phyloP scores from a whole-genome alignment of 1,284 basidiomycete species.

The Paramarasmius palmivorus region DNA sequence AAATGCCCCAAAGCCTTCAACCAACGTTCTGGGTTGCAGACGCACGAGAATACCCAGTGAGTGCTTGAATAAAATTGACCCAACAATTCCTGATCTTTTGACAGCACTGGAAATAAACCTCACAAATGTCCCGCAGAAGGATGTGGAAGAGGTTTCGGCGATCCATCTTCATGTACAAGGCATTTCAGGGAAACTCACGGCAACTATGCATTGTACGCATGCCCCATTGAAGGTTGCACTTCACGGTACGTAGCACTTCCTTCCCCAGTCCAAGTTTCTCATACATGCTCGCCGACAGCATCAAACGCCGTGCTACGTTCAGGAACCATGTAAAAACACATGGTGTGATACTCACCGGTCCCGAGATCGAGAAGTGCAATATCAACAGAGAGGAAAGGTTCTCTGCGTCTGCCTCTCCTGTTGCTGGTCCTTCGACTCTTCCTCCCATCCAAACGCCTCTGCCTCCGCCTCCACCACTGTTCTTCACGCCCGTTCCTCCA shows the following conservation, averaged over 20 bases:
- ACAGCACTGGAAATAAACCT: constrained; percentile 54
- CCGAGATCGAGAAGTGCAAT: constrained; percentile 10
- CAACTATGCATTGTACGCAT: constrained; percentile 39
- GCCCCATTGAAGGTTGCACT: constrained; percentile 41
- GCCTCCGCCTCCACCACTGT: neutral
- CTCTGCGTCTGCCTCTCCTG: too few relatives aligned
- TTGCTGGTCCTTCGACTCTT: too few relatives aligned
- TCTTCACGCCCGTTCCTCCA: neutral
- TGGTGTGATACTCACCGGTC: constrained; percentile 28
- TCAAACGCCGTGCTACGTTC: constrained; percentile 64
- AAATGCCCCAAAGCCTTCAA: constrained; percentile 51
- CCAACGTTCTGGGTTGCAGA: constrained; percentile 55
- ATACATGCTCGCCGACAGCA: constrained; percentile 35
- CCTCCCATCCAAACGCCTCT: neutral
- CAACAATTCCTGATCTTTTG: constrained; percentile 4
- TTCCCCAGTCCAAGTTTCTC: neutral
- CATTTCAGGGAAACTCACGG: constrained; percentile 61
- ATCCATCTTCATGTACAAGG: constrained; percentile 63
- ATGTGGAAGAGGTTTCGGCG: constrained; percentile 54
- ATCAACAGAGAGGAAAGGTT: neutral
- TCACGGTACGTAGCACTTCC: constrained; percentile 41
- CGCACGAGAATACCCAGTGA: constrained; percentile 63
- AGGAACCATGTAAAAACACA: constrained; percentile 52
- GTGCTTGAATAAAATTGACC: constrained; percentile 19
- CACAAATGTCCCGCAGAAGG: constrained; percentile 42